Base-by-base conservation (phyloP, 2,329 filamentous ascomycete genomes). In the Xylariales sp. region DNA sequence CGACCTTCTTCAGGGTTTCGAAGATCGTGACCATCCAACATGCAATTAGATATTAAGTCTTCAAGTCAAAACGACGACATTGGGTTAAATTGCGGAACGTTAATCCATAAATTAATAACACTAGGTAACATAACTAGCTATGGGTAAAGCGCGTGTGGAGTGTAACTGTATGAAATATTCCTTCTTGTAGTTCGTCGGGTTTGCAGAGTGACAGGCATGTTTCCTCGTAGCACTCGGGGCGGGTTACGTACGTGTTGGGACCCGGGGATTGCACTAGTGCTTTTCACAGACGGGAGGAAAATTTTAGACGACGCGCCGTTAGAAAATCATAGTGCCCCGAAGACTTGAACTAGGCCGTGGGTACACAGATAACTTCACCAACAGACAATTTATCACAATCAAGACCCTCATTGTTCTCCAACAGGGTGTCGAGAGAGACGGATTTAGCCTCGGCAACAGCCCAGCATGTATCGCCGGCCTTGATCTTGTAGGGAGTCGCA, bases 401-500 rank as follows among this genome's bases (percentile, higher is more conserved):
- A 10, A 88, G 72, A 0, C 77, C 79, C 23, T 76, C 56, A 64
- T 89, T 88, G 45, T 80, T 72, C 30, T 74, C 75, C 67, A 84
- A n/a, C 36, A 89, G 73, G 23, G 81, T 81, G 14, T 85, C 82
- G 28, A 88, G 78, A 49, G 76, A 78, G 63, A 84, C 66, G n/a
- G 78, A 78, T 65, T 79, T 75, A 39, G 70, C 74, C 64, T 86
- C 72, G 1, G 82, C 84, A 73, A 89, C 81, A 5, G 75, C 81
- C 85, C 84, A 87, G 75, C 86, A 88, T 7, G 84, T 86, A 68
- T 88, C 84, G 5, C 83, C 85, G 7, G 77, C 60, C 57, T 78
- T 71, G 50, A 89, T 77, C 45, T 77, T 76, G 71, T 86, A 82
- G 5, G 76, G 72, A 23, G 71, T 71, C 23, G 71, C 74, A 53